Evolutionary conservation across 192 early-diverging fungal species (phyloP), one percentile per base, ranked within the genome.

Genomic region (Backusella morwellensis): DNA sequence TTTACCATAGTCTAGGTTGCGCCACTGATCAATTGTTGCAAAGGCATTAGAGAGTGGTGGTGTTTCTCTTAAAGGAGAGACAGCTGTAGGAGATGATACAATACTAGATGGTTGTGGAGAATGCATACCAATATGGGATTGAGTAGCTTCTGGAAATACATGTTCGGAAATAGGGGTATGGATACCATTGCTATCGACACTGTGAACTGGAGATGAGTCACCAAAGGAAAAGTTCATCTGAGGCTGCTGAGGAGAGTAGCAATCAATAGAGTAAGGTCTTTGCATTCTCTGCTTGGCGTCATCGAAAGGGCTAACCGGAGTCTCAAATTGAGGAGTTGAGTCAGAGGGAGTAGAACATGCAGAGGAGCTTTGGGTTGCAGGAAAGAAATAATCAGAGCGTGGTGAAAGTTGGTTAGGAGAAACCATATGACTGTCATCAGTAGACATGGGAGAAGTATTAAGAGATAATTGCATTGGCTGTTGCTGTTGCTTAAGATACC

Each of bases 401-500:
- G 35, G 59, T 6, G 17, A 44, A 68, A 38, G 3, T 29, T 47
- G 29, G 23, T 68, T 36, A 44, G 34, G 34, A 66, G 35, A 40
- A 35, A 66, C 23, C 23, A 36, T 14, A 66, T 63, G 56, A 1
- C 56, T 63, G 9, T 74, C 73, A 42, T 42, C 54, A 26, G 56
- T 23, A 63, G 56, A 63, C 56, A 63, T 29, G 3, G 23, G 56
- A 26, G 56, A 29, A 26, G 56, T 63, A 23, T 63, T 56, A 29
- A 63, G 23, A 29, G 40, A 47, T 72, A 34, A 6, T 72, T 72
- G 47, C 17, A 47, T 35, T 66, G 56, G 56, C n/a, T 59, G 50
- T 59, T 73, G 72, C 1, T 73, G 59, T 42, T 75, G 56, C 21
- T 63, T 63, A 63, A 29, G 11, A 12, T 63, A 29, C 56, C 56